These are phyloP conservation scores for Pseudogymnoascus sp. DNA, from an alignment of 2,329 filamentous ascomycete genomes.

Conservation along the genomic window DNA sequence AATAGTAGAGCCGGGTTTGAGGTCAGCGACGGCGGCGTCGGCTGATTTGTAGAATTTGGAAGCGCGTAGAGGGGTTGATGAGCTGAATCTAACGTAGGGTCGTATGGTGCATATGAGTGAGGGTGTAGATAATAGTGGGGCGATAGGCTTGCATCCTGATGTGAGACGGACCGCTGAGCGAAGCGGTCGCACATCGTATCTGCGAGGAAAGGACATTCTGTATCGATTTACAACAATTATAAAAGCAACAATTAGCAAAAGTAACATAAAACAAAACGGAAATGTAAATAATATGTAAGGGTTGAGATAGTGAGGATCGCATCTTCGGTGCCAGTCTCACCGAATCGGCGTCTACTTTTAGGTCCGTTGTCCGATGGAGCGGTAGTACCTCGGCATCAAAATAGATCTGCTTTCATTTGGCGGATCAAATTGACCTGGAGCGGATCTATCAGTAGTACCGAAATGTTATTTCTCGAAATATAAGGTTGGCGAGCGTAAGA, in stretches of 20 bases:
- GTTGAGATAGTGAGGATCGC: neutral
- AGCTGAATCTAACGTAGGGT: neutral
- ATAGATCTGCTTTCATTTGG: neutral
- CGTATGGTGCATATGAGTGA: neutral
- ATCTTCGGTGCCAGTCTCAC: neutral
- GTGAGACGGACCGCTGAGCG: neutral
- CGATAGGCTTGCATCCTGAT: neutral
- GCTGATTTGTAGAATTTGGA: constrained; percentile 51
- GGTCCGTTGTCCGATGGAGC: neutral
- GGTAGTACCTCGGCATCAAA: neutral
- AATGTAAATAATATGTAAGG: constrained; percentile 1
- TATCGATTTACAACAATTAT: neutral
- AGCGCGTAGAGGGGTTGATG: constrained; percentile 20
- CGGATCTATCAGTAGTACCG: neutral
- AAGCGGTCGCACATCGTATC: neutral
- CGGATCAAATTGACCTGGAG: neutral
- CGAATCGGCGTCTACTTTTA: neutral
- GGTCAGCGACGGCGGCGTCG: constrained; percentile 63
- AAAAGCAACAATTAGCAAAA: neutral
- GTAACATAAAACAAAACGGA: neutral
- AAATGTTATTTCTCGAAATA: neutral
- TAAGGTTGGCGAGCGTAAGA: neutral
- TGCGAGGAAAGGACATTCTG: neutral
- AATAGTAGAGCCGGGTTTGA: constrained; percentile 63
- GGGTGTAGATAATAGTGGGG: neutral